phyloP scores from a whole-genome alignment of 345 rosid species.

The Sapria himalayana region DNA sequence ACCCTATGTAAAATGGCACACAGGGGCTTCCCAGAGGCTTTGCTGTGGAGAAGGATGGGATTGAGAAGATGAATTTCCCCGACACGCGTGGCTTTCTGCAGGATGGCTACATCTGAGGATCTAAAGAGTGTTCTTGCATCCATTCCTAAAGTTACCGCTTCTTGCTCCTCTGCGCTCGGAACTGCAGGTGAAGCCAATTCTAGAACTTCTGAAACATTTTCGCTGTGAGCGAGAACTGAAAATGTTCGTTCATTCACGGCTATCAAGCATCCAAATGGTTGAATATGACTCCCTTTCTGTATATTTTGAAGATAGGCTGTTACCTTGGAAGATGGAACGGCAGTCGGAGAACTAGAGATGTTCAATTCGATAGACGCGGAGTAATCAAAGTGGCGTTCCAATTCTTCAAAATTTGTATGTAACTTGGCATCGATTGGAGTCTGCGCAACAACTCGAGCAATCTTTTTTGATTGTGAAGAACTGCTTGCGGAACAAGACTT shows the following conservation, averaged over 20 bases:
- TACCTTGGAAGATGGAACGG: conserved; percentile 35
- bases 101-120: conserved; percentile 34
- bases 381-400: conserved; percentile 37
- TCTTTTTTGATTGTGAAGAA: conserved; percentile 30
- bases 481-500: conserved; percentile 26
- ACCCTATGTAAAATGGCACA: conserved; percentile 62
- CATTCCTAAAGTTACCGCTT: conserved; percentile 37
- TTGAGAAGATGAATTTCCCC: conserved; percentile 53
- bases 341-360: conserved; percentile 30
- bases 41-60: conserved; percentile 50
- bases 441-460: conserved; percentile 32
- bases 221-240: conserved; percentile 43
- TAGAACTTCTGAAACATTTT: conserved; percentile 59
- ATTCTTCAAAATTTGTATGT: conserved; percentile 41
- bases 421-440: conserved; percentile 61
- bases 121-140: conserved; percentile 43
- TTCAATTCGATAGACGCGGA: conserved; percentile 40
- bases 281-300: conserved; percentile 58
- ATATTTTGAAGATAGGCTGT: conserved; percentile 59
- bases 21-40: conserved; percentile 48
- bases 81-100: conserved; percentile 50
- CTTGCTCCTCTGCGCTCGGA: conserved; percentile 50
- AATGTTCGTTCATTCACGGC: conserved; percentile 47
- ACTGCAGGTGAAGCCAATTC: conserved; percentile 55
- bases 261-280: conserved; percentile 63